Percentiles rank a stretch among this genome's conserved stretches.
phyloP scores from a whole-genome alignment of 371 early-diverging fungal genomes.

The Mortierella sp. region DNA sequence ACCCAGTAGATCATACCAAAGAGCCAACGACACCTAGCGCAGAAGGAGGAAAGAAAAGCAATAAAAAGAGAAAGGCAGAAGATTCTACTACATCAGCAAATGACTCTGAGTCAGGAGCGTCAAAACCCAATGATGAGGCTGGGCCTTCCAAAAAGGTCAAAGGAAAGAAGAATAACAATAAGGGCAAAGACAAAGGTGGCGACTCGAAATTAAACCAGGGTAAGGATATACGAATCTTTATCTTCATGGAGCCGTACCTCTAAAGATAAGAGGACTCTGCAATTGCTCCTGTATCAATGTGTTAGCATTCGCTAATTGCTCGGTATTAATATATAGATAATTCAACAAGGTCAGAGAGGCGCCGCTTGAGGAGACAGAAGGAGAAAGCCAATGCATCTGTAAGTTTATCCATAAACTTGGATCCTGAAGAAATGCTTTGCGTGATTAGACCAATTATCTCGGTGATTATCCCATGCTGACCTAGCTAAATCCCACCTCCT shows the following conservation, averaged over 20 bases:
- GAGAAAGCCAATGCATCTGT: conserved; percentile 42
- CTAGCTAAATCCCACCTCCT: no score
- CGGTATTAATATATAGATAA: conserved; percentile 11
- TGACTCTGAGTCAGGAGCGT: conserved; percentile 3
- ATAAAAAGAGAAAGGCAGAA: conserved; percentile 36
- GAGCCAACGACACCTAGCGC: not conserved
- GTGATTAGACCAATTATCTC: not conserved
- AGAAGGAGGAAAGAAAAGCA: conserved; percentile 13
- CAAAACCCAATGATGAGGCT: conserved; percentile 6
- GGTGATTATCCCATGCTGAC: no score
- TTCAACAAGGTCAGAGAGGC: conserved; percentile 31
- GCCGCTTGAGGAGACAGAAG: conserved; percentile 52
- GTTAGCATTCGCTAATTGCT: not conserved
- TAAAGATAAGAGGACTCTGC: not conserved
- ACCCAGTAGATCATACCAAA: conserved; percentile 6
- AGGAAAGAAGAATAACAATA: conserved; percentile 17
- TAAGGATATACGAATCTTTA: not conserved
- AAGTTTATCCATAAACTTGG: conserved; percentile 1
- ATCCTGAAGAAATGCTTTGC: not conserved
- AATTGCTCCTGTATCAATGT: not conserved
- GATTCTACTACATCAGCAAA: conserved; percentile 14
- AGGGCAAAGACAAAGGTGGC: conserved; percentile 9
- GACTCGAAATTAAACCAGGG: conserved; percentile 5
- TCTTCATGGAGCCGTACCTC: not conserved
- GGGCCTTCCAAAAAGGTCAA: conserved; percentile 24